Base-by-base conservation (phyloP, 768 basidiomycete genomes). In the Baorangia bicolor region DNA sequence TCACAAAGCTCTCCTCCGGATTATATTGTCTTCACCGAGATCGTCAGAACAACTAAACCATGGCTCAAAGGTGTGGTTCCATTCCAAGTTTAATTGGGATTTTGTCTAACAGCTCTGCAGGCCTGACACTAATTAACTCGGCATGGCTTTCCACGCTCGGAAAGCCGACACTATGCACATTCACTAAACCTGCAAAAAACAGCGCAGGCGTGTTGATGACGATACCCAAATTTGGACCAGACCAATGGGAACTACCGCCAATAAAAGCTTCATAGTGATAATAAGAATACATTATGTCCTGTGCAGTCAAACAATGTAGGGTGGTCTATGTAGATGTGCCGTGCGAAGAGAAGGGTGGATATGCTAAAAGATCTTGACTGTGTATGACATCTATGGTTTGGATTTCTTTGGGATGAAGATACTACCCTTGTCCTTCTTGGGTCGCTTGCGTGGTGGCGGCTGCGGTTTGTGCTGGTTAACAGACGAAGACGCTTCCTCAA, bases 221-320 rank as follows among this genome's bases (percentile, higher is more conserved):
- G 11, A 84, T 87, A 45, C 96, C 96, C 0, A 84, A 81, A 49
- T 98, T 94, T 69, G 93, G 93, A 11, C 86, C 87, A 37, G 84
- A 87, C 30, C 84, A 84, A 8, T 95, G 95, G 86, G 92, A 96
- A 69, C 72, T 99, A 53, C 92, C 94, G 30, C 81, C 92, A 27
- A 60, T 69, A 57, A 73, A 63, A 54, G 70, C 56, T 48, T 52
- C 61, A 30, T 47, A 58, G 49, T 23, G 46, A 60, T 41, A 49
- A 53, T 71, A 71, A 27, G 48, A 48, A 62, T 64, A 61, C 45
- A 59, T 58, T 47, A 59, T 47, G 30, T 62, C 49, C 46, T 49
- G 14, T 60, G 33, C 31, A 42, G 11, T 44, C 31, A 49, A 57
- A 28, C 39, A 31, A 55, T 66, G 48, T 47, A 48, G 23, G 44